Conservation (phyloP, 805 yeast genomes). For the Hanseniaspora mollemarum region DNA sequence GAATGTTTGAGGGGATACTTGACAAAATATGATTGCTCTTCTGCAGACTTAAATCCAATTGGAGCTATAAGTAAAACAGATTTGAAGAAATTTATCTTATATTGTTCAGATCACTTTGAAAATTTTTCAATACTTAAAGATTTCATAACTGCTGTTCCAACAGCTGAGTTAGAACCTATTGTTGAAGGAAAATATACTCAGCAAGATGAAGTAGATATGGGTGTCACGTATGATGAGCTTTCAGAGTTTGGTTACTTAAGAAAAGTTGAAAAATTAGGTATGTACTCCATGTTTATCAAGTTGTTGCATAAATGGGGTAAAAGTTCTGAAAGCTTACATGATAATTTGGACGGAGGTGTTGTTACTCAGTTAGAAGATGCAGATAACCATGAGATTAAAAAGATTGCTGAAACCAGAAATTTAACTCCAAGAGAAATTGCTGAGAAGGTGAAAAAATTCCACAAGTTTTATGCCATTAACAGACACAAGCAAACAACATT, state of each 20-base stretch:
- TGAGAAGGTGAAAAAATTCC: constrained; percentile 82
- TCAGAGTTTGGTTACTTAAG: constrained; percentile 83
- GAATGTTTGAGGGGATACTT: constrained; percentile 91
- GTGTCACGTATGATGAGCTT: constrained; percentile 90
- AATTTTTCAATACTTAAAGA: constrained; percentile 59
- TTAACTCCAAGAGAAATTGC: constrained; percentile 78
- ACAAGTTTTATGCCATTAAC: constrained; percentile 86
- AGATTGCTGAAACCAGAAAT: constrained; percentile 40
- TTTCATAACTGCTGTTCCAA: constrained; percentile 85
- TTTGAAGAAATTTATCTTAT: constrained; percentile 69
- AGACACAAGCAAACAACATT: constrained; percentile 96
- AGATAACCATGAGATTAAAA: background rate
- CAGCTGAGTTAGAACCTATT: constrained; percentile 96
- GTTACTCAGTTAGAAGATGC: constrained; percentile 6
- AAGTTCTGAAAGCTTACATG: constrained; percentile 4
- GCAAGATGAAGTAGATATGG: constrained; percentile 96
- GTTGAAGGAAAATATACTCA: constrained; percentile 76
- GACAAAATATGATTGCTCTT: constrained; percentile 93
- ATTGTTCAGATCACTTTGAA: constrained; percentile 58
- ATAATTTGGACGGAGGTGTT: constrained; percentile 8
- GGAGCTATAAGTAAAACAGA: constrained; percentile 98
- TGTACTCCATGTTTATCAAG: constrained; percentile 85
- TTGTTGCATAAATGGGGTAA: constrained; percentile 72
- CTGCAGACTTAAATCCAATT: constrained; percentile 95
- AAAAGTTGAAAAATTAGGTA: constrained; percentile 91